These are phyloP conservation scores for Metschnikowia borealis DNA, from an alignment of 805 yeast species.

Conservation along the genomic window DNA sequence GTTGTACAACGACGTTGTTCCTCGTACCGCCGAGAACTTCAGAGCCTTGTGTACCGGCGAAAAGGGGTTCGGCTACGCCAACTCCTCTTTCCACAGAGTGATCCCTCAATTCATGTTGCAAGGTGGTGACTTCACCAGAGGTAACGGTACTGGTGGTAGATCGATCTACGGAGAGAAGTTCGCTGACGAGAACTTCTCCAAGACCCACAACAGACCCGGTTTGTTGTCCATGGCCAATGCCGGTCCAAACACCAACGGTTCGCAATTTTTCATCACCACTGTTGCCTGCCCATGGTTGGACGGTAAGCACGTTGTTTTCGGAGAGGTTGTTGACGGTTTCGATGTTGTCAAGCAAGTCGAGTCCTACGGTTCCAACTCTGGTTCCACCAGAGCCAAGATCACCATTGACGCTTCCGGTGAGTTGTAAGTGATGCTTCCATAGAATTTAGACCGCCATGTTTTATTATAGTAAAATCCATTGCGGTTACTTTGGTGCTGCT, in stretches of 20 bases:
- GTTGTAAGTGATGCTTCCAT: conserved; percentile 30
- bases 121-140: conserved; percentile 71
- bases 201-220: conserved; percentile 80
- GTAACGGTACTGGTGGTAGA: conserved; percentile 93
- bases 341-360: conserved; percentile 86
- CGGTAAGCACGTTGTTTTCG: conserved; percentile 93
- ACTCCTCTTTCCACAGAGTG: conserved; percentile 92
- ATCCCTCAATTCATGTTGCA: conserved; percentile 96
- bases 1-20: conserved; percentile 85
- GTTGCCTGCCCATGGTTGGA: conserved; percentile 85
- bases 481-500: too few species aligned
- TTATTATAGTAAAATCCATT: too few species aligned
- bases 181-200: conserved; percentile 84
- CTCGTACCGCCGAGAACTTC: conserved; percentile 96
- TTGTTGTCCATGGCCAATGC: conserved; percentile 97
- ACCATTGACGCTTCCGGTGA: conserved; percentile 63
- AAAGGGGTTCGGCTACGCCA: conserved; percentile 87
- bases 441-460: neutral
- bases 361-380: conserved; percentile 61
- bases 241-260: conserved; percentile 97
- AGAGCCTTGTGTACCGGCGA: conserved; percentile 92
- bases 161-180: conserved; percentile 79
- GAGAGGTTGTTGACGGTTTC: conserved; percentile 82
- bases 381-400: conserved; percentile 62
- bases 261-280: conserved; percentile 95